phyloP scores from a whole-genome alignment of 352 stramenopile species.

The Pythium sukuiense region DNA sequence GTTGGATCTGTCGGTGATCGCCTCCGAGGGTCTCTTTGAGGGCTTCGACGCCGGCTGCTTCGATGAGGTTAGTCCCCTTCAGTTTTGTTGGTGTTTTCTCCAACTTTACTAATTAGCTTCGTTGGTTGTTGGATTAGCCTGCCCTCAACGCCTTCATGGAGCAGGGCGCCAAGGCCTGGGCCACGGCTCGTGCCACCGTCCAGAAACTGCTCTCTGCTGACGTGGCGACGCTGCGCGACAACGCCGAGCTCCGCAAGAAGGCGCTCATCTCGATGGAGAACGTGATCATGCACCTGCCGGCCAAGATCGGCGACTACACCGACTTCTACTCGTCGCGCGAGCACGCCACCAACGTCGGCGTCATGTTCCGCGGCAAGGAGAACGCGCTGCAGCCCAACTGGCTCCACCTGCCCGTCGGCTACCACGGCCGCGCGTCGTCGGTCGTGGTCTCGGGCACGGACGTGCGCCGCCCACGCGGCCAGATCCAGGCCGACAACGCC shows the following conservation, averaged over 20 bases:
- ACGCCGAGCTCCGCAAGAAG: conserved; percentile 65
- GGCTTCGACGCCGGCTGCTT: conserved; percentile 79
- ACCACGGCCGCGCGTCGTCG: conserved; percentile 94
- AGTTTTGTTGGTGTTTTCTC: not conserved
- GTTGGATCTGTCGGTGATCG: conserved; percentile 90
- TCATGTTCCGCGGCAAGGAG: conserved; percentile 93
- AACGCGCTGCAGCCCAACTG: conserved; percentile 98
- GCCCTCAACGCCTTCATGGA: conserved; percentile 94
- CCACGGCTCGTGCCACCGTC: conserved; percentile 79
- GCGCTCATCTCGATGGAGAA: conserved; percentile 81
- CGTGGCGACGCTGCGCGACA: conserved; percentile 76
- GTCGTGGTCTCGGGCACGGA: conserved; percentile 87
- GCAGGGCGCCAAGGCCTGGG: conserved; percentile 86
- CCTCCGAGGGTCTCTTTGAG: conserved; percentile 88
- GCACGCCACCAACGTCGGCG: conserved; percentile 95
- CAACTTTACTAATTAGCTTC: conserved; percentile 21
- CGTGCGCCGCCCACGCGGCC: conserved; percentile 86
- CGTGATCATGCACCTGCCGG: conserved; percentile 91
- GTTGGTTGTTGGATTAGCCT: conserved; percentile 37
- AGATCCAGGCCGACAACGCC: conserved; percentile 89
- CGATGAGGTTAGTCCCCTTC: conserved; percentile 39
- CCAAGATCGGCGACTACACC: conserved; percentile 96
- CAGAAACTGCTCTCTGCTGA: conserved; percentile 83
- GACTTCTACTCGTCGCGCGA: conserved; percentile 97
- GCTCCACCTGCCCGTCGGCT: conserved; percentile 96